Evolutionary conservation across 306 rosid species (phyloP).

Genomic region (Prunus mongolica): DNA sequence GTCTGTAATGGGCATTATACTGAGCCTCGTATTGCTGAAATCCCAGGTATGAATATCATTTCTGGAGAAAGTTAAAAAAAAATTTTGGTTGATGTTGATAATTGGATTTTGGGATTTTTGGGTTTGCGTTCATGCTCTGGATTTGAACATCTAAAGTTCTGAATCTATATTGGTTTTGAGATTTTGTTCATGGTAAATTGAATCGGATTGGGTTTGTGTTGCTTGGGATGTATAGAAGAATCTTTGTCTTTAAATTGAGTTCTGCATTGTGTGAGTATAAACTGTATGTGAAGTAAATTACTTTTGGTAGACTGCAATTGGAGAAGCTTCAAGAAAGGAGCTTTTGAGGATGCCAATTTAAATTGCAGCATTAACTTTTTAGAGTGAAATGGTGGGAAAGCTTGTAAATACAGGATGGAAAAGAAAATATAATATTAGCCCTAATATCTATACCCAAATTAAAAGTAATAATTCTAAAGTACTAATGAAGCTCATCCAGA

Average conservation of each 20-base stretch:
- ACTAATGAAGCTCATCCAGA: not conserved
- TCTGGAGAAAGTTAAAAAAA: not conserved
- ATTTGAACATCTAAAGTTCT: not conserved
- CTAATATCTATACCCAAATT: not conserved
- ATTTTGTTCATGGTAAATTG: not conserved
- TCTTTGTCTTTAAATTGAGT: not conserved
- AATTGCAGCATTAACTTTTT: not conserved
- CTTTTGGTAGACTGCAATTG: not conserved
- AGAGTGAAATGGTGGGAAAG: not conserved
- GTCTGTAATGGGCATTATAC: slow-evolving; percentile 41
- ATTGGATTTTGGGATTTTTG: not conserved
- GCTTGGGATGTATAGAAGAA: no score
- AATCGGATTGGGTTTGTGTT: not conserved
- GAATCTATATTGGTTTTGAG: not conserved
- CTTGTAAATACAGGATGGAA: not conserved
- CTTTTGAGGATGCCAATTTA: not conserved
- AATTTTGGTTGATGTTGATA: not conserved
- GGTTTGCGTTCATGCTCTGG: not conserved
- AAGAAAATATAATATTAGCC: not conserved
- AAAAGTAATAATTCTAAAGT: not conserved
- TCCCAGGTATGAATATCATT: slow-evolving; percentile 29
- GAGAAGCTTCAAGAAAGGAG: not conserved
- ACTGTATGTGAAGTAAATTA: not conserved
- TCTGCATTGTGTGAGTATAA: not conserved
- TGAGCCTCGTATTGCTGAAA: slow-evolving; percentile 36